Evolutionary conservation across 208 protist species (phyloP), one percentile per base, ranked within the genome.

Genomic region (Acanthamoeba polyphaga): DNA sequence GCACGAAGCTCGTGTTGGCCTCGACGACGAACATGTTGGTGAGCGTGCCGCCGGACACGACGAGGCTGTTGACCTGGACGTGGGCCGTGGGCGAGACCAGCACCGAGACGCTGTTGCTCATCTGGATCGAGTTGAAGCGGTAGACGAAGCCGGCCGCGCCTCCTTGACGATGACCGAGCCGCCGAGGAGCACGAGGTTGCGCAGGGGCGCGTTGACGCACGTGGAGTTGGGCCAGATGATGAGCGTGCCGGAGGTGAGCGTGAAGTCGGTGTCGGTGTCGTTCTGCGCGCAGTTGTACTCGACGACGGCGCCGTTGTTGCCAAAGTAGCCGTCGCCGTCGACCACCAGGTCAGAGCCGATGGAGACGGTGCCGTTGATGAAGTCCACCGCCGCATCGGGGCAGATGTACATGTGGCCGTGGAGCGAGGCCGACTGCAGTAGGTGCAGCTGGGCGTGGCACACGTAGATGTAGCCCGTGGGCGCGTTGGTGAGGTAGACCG

Each of bases 221-320:
- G 88, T 82, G 22, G 64, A 49, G 88, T 93, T 93, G 64, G 88
- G 88, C 88, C 88, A 76, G 55, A 93, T 93, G 88, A 80, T 76
- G 49, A 93, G 88, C 64, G 88, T 82, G 58, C 66, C 88, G 46
- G 62, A 13, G 34, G 46, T 80, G 88, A 80, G 66, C 49, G 70
- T 93, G 51, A 93, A 82, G 64, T 62, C 62, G 27, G 88, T 78
- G 49, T 49, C 70, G 62, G 88, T 93, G 64, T 93, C 88, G 70
- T 93, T 93, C 64, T 93, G 10, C 19, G 88, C 49, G 70, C 88
- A 93, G 64, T 32, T 53, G 88, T 93, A 93, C 13, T 43, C 46
- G 19, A 93, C 70, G 19, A 38, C 49, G 43, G 66, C 88, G 62
- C 88, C 88, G 38, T 43, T 49, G 88, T 27, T 27, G 62, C 62